Evolutionary conservation across 352 stramenopile genomes (phyloP).

Genomic region (Pythium guiyangense): DNA sequence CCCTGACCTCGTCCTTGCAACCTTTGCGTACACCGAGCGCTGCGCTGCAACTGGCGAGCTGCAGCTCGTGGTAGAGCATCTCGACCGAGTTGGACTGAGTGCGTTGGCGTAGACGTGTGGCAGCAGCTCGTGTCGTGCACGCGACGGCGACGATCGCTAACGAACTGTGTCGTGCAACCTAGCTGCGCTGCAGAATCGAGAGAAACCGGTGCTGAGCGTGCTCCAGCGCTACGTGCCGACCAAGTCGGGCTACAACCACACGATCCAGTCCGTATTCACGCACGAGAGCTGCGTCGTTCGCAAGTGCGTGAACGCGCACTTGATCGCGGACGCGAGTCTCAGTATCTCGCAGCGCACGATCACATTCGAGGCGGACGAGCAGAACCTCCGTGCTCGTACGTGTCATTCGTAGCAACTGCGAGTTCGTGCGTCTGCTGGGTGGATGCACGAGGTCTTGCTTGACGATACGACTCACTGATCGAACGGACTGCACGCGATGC

Average conservation of each 20-base stretch:
- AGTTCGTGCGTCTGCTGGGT: neutral
- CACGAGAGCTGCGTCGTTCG: slow-evolving; percentile 46
- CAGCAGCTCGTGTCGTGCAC: too few species aligned
- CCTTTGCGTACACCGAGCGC: slow-evolving; percentile 50
- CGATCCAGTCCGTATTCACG: slow-evolving; percentile 58
- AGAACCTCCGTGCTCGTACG: slow-evolving; percentile 40
- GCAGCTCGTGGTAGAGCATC: slow-evolving; percentile 50
- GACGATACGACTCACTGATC: neutral
- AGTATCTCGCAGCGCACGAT: slow-evolving; percentile 38
- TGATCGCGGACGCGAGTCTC: slow-evolving; percentile 31
- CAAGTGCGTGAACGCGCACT: slow-evolving; percentile 61
- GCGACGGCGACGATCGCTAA: too few species aligned
- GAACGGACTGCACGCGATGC: too few species aligned
- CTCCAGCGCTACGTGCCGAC: slow-evolving; percentile 66
- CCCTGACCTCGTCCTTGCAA: slow-evolving; percentile 37
- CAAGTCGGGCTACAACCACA: slow-evolving; percentile 69
- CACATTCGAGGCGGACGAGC: slow-evolving; percentile 56
- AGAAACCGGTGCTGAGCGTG: slow-evolving; percentile 51
- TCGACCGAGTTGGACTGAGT: slow-evolving; percentile 39
- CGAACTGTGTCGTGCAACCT: neutral
- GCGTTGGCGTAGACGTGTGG: slow-evolving; percentile 1
- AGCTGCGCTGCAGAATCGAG: slow-evolving; percentile 29
- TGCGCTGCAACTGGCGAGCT: slow-evolving; percentile 27
- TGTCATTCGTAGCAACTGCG: neutral
- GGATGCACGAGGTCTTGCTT: neutral